Conservation (phyloP, 2,329 filamentous ascomycete genomes). For the Fusarium veterinarium region DNA sequence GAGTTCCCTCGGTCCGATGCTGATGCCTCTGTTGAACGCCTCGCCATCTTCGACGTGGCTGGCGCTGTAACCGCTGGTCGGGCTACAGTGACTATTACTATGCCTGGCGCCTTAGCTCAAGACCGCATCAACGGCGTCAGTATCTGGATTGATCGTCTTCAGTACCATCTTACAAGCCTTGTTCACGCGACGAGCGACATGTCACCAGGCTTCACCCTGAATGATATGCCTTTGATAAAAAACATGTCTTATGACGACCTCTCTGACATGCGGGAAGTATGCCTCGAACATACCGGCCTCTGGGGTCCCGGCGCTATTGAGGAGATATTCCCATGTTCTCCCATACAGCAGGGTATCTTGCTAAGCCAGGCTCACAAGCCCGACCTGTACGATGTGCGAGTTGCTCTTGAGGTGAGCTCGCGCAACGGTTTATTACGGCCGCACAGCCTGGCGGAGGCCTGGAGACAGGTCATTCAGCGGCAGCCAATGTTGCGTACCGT, state of each 20-base stretch:
- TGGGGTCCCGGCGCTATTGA: conserved; percentile 34
- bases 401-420: neutral
- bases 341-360: conserved; percentile 49
- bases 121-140: neutral
- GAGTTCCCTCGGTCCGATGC: neutral
- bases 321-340: conserved; percentile 49
- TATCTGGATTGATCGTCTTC: neutral
- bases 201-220: neutral
- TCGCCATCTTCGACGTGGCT: neutral
- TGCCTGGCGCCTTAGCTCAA: neutral
- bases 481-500: conserved; percentile 5
- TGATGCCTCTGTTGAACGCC: neutral
- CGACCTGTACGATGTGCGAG: neutral
- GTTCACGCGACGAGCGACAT: neutral
- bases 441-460: neutral
- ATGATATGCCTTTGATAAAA: neutral
- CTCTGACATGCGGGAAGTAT: neutral
- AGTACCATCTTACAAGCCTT: neutral
- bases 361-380: conserved; percentile 39
- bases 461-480: conserved; percentile 1
- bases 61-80: neutral
- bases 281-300: neutral
- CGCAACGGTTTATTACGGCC: neutral
- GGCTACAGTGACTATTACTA: neutral
- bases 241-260: neutral